Conservation (phyloP, 2,329 filamentous ascomycete genomes). For the Neoascochyta sp. region DNA sequence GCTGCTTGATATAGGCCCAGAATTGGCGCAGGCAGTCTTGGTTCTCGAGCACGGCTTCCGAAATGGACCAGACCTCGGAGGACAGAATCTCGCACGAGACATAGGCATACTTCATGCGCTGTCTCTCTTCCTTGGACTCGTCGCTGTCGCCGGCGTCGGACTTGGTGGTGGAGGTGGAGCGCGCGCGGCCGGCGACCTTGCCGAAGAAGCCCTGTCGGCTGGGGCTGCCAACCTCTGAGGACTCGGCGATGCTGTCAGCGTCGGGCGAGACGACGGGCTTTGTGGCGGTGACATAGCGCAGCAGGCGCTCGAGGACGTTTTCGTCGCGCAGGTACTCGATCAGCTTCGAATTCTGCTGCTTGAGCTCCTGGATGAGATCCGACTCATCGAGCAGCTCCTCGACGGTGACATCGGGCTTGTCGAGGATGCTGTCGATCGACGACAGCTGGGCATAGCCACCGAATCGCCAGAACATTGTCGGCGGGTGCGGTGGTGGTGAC, state of each 20-base stretch:
- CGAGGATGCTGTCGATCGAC: constrained; percentile 92
- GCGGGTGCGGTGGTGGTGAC: constrained; percentile 17
- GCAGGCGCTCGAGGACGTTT: constrained; percentile 74
- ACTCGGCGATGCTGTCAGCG: constrained; percentile 42
- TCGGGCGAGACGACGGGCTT: constrained; percentile 47
- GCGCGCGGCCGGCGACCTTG: constrained; percentile 41
- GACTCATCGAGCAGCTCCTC: constrained; percentile 95
- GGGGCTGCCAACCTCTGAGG: constrained; percentile 36
- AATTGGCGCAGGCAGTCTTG: constrained; percentile 74
- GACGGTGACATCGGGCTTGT: constrained; percentile 89
- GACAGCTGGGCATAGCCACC: constrained; percentile 98
- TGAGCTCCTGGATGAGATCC: constrained; percentile 94
- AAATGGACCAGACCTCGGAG: constrained; percentile 95
- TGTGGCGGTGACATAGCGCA: constrained; percentile 88
- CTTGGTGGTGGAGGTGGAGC: constrained; percentile 44
- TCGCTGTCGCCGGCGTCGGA: constrained; percentile 45
- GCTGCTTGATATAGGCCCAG: constrained; percentile 82
- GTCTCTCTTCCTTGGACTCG: constrained; percentile 78
- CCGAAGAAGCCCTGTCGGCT: constrained; percentile 46
- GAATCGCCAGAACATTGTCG: constrained; percentile 99
- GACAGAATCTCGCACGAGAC: constrained; percentile 90
- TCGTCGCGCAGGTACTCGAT: constrained; percentile 94
- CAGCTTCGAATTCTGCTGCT: constrained; percentile 95
- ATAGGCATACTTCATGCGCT: constrained; percentile 89
- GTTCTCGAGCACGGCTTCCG: constrained; percentile 86